Conservation (phyloP, 192 early-diverging fungal species). For the Gamsiella multidivaricata region DNA sequence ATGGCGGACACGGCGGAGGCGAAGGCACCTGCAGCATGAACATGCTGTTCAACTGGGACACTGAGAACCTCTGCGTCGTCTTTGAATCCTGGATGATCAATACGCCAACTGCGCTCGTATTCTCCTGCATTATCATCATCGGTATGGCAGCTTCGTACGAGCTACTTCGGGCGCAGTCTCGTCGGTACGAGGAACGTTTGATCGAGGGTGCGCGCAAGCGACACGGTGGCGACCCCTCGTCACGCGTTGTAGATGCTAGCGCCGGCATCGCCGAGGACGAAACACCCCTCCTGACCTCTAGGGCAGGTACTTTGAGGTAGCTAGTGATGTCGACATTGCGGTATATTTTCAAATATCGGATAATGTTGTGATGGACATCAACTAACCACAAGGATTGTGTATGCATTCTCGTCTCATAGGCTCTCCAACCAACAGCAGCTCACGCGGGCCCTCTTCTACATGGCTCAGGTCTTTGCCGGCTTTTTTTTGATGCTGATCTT, state of each 20-base stretch:
- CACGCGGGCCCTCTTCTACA: conserved; percentile 73
- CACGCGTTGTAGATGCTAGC: conserved; percentile 5
- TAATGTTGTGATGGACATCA: background rate
- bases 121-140: conserved; percentile 69
- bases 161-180: conserved; percentile 44
- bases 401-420: conserved; percentile 27
- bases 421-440: conserved; percentile 61
- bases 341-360: no score
- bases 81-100: conserved; percentile 82
- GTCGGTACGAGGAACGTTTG: conserved; percentile 51
- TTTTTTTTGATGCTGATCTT: conserved; percentile 85
- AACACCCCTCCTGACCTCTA: conserved; percentile 26
- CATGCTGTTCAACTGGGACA: conserved; percentile 85
- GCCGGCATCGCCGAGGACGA: conserved; percentile 19
- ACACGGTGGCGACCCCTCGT: conserved; percentile 12
- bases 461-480: conserved; percentile 72
- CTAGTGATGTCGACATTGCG: no score
- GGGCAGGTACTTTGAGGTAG: conserved; percentile 17
- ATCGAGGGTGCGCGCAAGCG: conserved; percentile 37
- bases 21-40: conserved; percentile 49
- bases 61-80: conserved; percentile 79
- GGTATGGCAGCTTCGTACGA: conserved; percentile 64
- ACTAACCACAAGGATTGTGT: no score
- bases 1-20: conserved; percentile 11
- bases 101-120: conserved; percentile 60